phyloP scores from a whole-genome alignment of 345 rosid genomes.

The Linum usitatissimum region DNA sequence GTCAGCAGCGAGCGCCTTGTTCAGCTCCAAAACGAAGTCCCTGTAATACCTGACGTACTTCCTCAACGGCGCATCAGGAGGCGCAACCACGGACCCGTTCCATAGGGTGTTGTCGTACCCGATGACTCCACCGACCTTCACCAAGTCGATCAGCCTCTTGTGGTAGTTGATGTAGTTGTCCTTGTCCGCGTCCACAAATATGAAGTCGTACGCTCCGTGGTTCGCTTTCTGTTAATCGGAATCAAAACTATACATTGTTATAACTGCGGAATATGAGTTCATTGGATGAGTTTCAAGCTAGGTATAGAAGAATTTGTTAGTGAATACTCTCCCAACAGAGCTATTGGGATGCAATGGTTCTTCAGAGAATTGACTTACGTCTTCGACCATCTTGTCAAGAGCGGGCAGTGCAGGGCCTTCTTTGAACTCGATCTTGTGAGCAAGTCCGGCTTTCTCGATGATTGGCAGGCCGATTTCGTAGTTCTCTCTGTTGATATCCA shows the following conservation, averaged over 20 bases:
- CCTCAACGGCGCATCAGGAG: conserved; percentile 74
- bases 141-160: conserved; percentile 67
- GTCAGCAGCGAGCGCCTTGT: conserved; percentile 93
- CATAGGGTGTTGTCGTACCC: conserved; percentile 98
- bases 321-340: too few species aligned
- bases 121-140: conserved; percentile 78
- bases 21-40: conserved; percentile 83
- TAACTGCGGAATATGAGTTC: neutral
- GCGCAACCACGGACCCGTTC: conserved; percentile 89
- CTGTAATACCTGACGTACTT: conserved; percentile 83
- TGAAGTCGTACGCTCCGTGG: conserved; percentile 73
- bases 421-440: conserved; percentile 83
- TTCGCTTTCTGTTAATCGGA: conserved; percentile 41
- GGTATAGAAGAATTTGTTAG: too few species aligned
- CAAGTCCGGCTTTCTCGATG: conserved; percentile 85
- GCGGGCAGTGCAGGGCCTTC: conserved; percentile 98
- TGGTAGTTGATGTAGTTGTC: conserved; percentile 93
- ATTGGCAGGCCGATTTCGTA: conserved; percentile 87
- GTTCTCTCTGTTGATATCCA: conserved; percentile 88
- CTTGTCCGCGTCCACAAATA: conserved; percentile 96
- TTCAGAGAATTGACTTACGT: conserved; percentile 37
- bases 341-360: neutral
- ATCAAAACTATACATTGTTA: conserved; percentile 1
- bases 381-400: conserved; percentile 69
- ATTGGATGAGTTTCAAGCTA: too few species aligned